Evolutionary conservation across 805 yeast species (phyloP).

Genomic region (Saccharomyces mikatae): DNA sequence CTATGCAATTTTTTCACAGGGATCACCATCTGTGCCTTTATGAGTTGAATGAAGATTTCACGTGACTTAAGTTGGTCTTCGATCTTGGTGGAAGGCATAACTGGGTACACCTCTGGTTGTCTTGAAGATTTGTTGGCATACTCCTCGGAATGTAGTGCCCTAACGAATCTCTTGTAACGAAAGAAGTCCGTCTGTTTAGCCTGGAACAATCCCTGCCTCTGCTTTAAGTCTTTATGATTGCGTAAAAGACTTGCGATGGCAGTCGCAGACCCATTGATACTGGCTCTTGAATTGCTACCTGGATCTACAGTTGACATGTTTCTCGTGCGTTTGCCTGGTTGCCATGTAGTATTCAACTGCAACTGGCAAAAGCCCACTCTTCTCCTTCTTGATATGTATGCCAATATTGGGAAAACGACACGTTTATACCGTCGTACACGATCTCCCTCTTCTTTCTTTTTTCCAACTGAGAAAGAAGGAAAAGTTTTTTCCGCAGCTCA

Average conservation of each 20-base stretch:
- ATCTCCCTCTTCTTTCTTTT: neutral
- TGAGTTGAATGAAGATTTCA: constrained; percentile 55
- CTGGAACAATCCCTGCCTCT: constrained; percentile 71
- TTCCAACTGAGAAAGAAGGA: neutral
- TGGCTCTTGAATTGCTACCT: neutral
- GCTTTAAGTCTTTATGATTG: constrained; percentile 58
- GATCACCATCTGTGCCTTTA: constrained; percentile 62
- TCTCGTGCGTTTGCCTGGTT: constrained; percentile 1
- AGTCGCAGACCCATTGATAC: constrained; percentile 41
- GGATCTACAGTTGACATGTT: neutral
- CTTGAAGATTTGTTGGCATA: constrained; percentile 47
- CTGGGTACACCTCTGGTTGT: constrained; percentile 41
- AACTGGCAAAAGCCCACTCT: neutral
- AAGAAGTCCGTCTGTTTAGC: constrained; percentile 73
- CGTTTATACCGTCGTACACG: neutral
- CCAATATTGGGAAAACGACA: neutral
- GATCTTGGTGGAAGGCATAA: constrained; percentile 26
- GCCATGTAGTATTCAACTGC: neutral
- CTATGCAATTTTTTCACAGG: constrained; percentile 72
- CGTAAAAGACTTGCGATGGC: constrained; percentile 68
- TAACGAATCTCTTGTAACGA: constrained; percentile 70
- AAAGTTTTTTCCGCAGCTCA: neutral
- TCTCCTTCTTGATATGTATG: neutral
- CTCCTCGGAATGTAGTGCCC: constrained; percentile 70
- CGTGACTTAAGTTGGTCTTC: constrained; percentile 48